Evolutionary conservation across 306 rosid species (phyloP), one percentile per base, ranked within the genome.

Genomic region (Pyrus betulifolia): DNA sequence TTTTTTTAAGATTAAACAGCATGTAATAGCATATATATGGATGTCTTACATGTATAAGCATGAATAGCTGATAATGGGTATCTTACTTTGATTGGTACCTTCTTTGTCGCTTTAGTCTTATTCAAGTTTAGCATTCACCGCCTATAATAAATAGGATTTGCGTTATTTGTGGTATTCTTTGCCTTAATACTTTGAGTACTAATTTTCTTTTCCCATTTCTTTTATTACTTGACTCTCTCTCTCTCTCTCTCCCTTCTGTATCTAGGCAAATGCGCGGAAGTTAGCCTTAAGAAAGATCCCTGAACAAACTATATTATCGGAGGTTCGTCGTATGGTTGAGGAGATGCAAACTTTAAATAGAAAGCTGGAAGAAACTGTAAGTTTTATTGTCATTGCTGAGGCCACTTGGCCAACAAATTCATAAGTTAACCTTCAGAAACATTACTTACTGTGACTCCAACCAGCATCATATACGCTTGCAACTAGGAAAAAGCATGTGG

Each of bases 321-420:
- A 90, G 76, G 93, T 95, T 82, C 97, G 96, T 31, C 90, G 91
- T 17, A 95, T 95, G 98, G 97, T 95, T 45, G 96, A 87, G 75
- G 97, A 89, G 83, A 92, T 90, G 98, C 89, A 92, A 85, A 73
- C 72, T 67, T 74, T 92, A 71, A 95, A 95, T 78, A 95, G 80
- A 86, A 86, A 89, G 87, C 82, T 95, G 49, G 98, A 95, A 81
- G 91, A 92, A 72, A 89, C 97, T 0, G 98, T 92, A 83, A 88
- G 92, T 84, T 83, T 30, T 54, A 22, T 70, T 69, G 12, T 62
- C 69, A n/a, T 18, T 72, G 33, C 27, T 69, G 19, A 21, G 38
- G 28, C 51, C 51, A 69, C 30, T 78, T 30, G 70, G 73, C 11
- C 27, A 3, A 18, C 30, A 51, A 51, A 27, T 45, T 65, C 25